Conservation (phyloP, 2,329 filamentous ascomycete genomes). For the Pseudogymnoascus sp. region DNA sequence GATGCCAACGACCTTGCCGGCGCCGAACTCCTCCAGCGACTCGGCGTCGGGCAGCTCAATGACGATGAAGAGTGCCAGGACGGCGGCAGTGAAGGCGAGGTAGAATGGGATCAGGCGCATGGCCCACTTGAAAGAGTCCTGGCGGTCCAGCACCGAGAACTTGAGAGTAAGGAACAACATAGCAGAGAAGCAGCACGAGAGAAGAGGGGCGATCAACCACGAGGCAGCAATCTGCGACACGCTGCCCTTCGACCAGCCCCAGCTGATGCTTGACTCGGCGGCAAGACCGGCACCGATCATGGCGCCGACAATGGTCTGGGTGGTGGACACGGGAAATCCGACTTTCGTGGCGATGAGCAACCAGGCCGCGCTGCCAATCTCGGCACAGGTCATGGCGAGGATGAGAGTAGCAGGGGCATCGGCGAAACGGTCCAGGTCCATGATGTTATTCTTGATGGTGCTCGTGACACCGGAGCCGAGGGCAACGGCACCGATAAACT, state of each 20-base stretch:
- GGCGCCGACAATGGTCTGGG: not conserved
- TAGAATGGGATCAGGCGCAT: slow-evolving; percentile 32
- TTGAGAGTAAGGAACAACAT: slow-evolving; percentile 42
- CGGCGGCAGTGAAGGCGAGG: slow-evolving; percentile 19
- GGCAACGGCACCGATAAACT: slow-evolving; percentile 49
- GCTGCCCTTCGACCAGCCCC: slow-evolving; percentile 36
- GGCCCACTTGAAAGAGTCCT: slow-evolving; percentile 40
- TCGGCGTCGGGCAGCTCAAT: slow-evolving; percentile 14
- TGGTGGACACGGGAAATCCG: slow-evolving; percentile 54
- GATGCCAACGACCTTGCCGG: slow-evolving; percentile 21
- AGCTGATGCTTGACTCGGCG: slow-evolving; percentile 28
- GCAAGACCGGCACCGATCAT: slow-evolving; percentile 12
- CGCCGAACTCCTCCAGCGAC: slow-evolving; percentile 27
- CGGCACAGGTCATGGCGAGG: slow-evolving; percentile 47
- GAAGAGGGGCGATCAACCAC: slow-evolving; percentile 40
- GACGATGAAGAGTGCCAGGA: slow-evolving; percentile 21
- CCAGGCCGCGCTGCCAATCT: slow-evolving; percentile 54
- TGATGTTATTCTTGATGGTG: slow-evolving; percentile 39
- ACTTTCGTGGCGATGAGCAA: slow-evolving; percentile 47
- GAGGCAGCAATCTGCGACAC: slow-evolving; percentile 39
- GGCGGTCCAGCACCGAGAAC: slow-evolving; percentile 39
- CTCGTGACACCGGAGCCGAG: slow-evolving; percentile 32
- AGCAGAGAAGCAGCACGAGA: slow-evolving; percentile 38
- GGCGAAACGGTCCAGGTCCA: slow-evolving; percentile 55
- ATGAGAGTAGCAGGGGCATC: slow-evolving; percentile 52